Conservation (phyloP, 805 yeast species). For the Saccharomycopsis javanensis region DNA sequence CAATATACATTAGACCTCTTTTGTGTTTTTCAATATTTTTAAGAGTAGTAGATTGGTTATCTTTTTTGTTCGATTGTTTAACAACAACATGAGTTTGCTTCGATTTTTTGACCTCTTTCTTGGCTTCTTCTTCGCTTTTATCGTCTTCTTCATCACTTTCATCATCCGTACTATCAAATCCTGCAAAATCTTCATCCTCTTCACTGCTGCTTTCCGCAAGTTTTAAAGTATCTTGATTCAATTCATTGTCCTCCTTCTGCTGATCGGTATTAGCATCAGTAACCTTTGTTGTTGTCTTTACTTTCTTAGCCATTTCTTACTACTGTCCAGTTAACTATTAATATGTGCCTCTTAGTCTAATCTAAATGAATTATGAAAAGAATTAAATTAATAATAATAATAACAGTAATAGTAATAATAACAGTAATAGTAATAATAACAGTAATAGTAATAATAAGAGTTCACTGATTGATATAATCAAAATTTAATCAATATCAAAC, state of each 20-base stretch:
- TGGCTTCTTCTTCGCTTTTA: conserved; percentile 19
- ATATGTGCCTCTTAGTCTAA: no score
- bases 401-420: no score
- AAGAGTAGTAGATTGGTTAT: conserved; percentile 20
- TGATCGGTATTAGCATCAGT: conserved; percentile 18
- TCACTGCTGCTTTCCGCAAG: conserved; percentile 22
- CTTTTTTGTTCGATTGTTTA: conserved; percentile 21
- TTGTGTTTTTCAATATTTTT: conserved; percentile 24
- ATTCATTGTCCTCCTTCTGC: conserved; percentile 22
- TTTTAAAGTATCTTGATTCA: conserved; percentile 24
- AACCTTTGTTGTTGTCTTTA: conserved; percentile 3
- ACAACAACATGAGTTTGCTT: conserved; percentile 22
- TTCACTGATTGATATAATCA: no score
- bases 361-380: no score
- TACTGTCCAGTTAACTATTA: conserved; percentile 1
- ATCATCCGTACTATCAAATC: conserved; percentile 20
- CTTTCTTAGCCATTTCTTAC: conserved; percentile 18
- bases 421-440: no score
- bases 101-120: conserved; percentile 19
- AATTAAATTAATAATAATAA: no score
- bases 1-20: conserved; percentile 74
- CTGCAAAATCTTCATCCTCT: conserved; percentile 18
- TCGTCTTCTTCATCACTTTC: conserved; percentile 18
- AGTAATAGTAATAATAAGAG: no score
- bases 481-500: no score